These are phyloP conservation scores for Sutorius eximius DNA, from an alignment of 1,284 basidiomycete genomes.

Conservation along the genomic window DNA sequence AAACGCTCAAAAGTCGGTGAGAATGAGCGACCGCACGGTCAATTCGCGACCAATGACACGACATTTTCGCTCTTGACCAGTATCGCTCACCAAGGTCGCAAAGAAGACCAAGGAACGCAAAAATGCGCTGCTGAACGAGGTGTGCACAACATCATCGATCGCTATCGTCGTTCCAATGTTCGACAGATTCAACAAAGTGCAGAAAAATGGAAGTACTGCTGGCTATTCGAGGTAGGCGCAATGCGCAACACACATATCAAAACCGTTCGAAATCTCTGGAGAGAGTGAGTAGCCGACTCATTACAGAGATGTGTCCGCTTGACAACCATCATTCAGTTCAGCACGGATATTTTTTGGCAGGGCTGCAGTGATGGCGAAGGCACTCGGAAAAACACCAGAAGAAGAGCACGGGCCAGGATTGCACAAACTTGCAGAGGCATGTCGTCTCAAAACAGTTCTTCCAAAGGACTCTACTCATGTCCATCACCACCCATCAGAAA, in stretches of 20 bases:
- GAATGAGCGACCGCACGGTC: conserved; percentile 20
- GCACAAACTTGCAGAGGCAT: conserved; percentile 76
- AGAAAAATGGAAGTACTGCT: conserved; percentile 92
- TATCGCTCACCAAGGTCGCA: conserved; percentile 75
- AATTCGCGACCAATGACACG: conserved; percentile 14
- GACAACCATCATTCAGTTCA: conserved; percentile 48
- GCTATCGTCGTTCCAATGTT: conserved; percentile 27
- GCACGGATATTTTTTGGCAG: conserved; percentile 93
- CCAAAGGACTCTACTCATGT: conserved; percentile 7
- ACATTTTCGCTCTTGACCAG: conserved; percentile 37
- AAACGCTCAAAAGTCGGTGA: conserved; percentile 82
- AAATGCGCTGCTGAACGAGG: conserved; percentile 78
- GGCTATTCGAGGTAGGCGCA: conserved; percentile 92
- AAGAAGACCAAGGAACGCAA: conserved; percentile 88
- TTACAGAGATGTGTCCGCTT: conserved; percentile 1
- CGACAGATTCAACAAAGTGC: conserved; percentile 69
- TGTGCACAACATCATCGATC: conserved; percentile 40
- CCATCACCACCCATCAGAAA: conserved; percentile 51
- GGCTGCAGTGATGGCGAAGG: conserved; percentile 93
- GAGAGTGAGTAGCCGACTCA: conserved; percentile 60
- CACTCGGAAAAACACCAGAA: conserved; percentile 85
- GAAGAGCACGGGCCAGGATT: conserved; percentile 85
- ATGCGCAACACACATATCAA: conserved; percentile 96
- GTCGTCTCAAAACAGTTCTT: conserved; percentile 28
- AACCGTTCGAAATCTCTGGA: conserved; percentile 92